Percentiles rank a stretch among this genome's conserved stretches.
Evolutionary conservation across 306 rosid genomes (phyloP).

Genomic region (Phaseolus lunatus): DNA sequence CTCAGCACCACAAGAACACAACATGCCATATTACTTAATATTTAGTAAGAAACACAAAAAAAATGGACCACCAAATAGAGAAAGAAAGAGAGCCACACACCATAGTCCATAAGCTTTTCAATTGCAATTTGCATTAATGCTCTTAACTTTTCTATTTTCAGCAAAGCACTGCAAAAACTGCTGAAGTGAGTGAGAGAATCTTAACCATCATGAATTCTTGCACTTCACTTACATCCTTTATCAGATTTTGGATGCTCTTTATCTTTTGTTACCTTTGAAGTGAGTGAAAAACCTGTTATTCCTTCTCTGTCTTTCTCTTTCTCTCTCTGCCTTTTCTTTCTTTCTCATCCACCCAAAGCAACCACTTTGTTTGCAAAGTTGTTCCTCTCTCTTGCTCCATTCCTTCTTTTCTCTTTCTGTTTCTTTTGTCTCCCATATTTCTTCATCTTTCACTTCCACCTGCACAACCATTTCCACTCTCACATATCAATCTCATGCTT

Average conservation of each 20-base stretch:
- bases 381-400: conserved; percentile 50
- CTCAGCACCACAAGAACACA: conserved; percentile 50
- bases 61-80: conserved; percentile 42
- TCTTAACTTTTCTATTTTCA: conserved; percentile 42
- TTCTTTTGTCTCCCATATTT: conserved; percentile 55
- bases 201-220: conserved; percentile 33
- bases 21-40: conserved; percentile 34
- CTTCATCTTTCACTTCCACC: conserved; percentile 67
- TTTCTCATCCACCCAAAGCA: conserved; percentile 95
- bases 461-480: conserved; percentile 56
- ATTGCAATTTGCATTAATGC: conserved; percentile 34
- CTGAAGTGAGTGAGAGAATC: conserved; percentile 43
- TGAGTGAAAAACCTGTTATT: conserved; percentile 55
- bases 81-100: conserved; percentile 30
- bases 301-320: conserved; percentile 65
- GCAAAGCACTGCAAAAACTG: conserved; percentile 47
- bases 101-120: conserved; percentile 37
- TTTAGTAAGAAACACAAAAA: conserved; percentile 27
- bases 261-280: conserved; percentile 56
- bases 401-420: conserved; percentile 47
- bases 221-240: conserved; percentile 15
- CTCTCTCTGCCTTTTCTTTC: conserved; percentile 66
- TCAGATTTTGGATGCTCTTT: not conserved
- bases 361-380: conserved; percentile 60
- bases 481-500: conserved; percentile 45